phyloP scores from a whole-genome alignment of 331 rosid genomes.

The Prunus yedoensis region DNA sequence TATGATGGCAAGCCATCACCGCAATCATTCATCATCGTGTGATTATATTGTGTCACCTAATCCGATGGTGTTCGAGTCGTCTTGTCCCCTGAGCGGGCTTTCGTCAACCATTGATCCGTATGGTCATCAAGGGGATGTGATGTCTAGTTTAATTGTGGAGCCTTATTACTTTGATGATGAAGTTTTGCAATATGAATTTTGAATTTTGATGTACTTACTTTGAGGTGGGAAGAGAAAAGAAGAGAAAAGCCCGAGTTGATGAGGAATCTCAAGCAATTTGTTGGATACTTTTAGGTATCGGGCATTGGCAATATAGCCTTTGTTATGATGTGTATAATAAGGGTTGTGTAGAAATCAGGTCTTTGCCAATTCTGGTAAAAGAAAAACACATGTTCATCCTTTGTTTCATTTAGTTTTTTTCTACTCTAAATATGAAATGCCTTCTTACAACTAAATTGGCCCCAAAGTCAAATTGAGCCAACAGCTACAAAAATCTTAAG shows the following conservation, averaged over 20 bases:
- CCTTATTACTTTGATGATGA: neutral
- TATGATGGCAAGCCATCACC: neutral
- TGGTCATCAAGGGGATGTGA: neutral
- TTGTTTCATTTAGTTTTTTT: neutral
- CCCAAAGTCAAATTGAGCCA: no score
- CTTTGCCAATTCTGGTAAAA: no score
- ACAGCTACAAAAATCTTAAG: no score
- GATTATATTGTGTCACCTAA: neutral
- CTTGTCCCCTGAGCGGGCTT: neutral
- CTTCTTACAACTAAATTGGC: no score
- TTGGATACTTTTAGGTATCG: neutral
- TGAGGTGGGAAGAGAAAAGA: no score
- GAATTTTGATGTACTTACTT: no score
- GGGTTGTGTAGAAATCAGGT: no score
- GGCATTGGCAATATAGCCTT: neutral
- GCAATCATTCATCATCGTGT: neutral
- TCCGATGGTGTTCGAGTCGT: neutral
- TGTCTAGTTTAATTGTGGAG: neutral
- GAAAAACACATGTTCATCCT: neutral
- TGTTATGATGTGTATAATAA: neutral
- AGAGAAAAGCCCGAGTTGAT: neutral
- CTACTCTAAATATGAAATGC: no score
- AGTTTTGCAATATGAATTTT: neutral
- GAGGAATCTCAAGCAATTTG: neutral
- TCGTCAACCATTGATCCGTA: neutral